Base-by-base conservation (phyloP, 1,284 basidiomycete genomes). In the Neotropicomus parvogracilis region DNA sequence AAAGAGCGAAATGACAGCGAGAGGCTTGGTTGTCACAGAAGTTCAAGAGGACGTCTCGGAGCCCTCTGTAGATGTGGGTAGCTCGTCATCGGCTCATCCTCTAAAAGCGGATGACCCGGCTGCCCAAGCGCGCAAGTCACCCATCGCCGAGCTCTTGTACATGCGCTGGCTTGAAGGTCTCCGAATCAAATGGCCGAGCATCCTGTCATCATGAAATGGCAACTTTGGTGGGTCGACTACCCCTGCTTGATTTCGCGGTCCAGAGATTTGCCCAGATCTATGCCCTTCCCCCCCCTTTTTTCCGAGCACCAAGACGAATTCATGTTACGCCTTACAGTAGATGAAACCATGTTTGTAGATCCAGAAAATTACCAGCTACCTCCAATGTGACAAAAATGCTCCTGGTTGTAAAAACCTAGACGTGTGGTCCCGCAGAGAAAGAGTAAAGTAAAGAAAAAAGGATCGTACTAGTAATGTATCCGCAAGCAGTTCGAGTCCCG, bases 81-180 rank as follows among this genome's bases (percentile, higher is more conserved):
- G 62, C 16, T 62, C 70, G 6, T 62, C 63, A 14, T 48, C 60
- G 10, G 42, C 38, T 17, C 58, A 67, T 27, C 60, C 52, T 42
- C 57, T 41, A 9, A 70, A 70, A 57, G 55, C 56, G 47, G 70
- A 71, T 16, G 75, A 75, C 20, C 38, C 67, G 7, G 42, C 44
- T 38, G 49, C 67, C 3, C 70, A 74, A 10, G 60, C 71, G 37
- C 74, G 79, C 53, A 86, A 83, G 64, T 87, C 85, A 17, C 93
- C 94, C 2, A 93, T 98, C 33, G 88, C 93, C 16, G 94, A 97
- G 64, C 75, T 98, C 55, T 73, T 98, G 24, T 98, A 97, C 66
- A 87, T 95, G 75, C 81, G 95, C 40, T 98, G 95, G 95, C 72
- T 97, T 21, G 91, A 97, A 63, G 93, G 92, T 2, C 69, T 97